Base-by-base conservation (phyloP, 176 grass and related monocot species). In the Oryza australiensis region DNA sequence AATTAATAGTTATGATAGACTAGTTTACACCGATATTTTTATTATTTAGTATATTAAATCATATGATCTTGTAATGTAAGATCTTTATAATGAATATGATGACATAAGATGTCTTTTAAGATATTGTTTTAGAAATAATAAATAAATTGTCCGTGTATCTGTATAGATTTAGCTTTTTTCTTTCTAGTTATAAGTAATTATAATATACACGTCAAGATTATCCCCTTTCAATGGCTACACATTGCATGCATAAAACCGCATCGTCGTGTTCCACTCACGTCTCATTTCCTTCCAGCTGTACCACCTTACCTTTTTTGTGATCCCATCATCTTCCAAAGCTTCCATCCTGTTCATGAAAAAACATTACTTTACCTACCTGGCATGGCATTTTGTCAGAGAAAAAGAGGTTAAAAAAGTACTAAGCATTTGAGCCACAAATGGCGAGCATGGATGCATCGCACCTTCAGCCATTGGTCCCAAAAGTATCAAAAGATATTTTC, bases 341-440 rank as follows among this genome's bases (percentile, higher is more conserved):
- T 78, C 62, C 76, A 48, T 42, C 62, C 20, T 48, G 64, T 33
- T 63, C 38, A 45, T 26, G 38, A 28, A 26, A 48, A 46, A 40
- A 18, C 55, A 18, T 20, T 41, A 24, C 4, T n/a, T 16, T 62
- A 62, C 43, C 38, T 27, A 63, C 14, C 42, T 68, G 43, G 43
- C 28, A 80, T 18, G 42, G 7, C 64, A 53, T 49, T 68, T 80
- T 35, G 64, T 64, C 55, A 60, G n/a, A 60, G 34, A 28, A 62
- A 38, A 40, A 24, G 11, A 46, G 26, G 5, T 9, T 6, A 7
- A n/a, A 49, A 78, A 30, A 4, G 26, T 0, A 33, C 27, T 28
- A 67, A 24, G 40, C 10, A 49, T 11, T 28, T 9, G 42, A 51
- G 14, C 64, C 11, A n/a, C 40, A 43, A 43, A 29, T 33, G 62